Conservation (phyloP, 805 yeast species). For the Kockiozyma suomiensis region DNA sequence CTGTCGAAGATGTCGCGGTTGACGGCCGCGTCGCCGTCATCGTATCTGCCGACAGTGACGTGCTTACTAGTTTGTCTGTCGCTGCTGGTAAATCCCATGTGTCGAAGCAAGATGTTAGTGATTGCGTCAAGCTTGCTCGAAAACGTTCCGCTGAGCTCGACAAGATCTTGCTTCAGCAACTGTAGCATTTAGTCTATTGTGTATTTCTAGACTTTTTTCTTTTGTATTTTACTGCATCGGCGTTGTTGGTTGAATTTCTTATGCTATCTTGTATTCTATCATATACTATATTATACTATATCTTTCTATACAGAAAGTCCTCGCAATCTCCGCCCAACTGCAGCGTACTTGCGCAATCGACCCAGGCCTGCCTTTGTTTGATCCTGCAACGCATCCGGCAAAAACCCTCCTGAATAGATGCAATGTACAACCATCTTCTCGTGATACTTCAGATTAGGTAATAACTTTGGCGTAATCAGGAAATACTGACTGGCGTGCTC, state of each 20-base stretch:
- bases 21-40: conserved; percentile 22
- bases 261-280: neutral
- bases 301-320: conserved; percentile 3
- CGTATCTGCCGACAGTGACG: neutral
- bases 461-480: conserved; percentile 86
- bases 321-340: conserved; percentile 18
- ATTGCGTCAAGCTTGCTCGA: conserved; percentile 23
- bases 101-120: conserved; percentile 6
- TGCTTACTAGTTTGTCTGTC: conserved; percentile 7
- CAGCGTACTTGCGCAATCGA: conserved; percentile 21
- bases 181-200: too few species aligned
- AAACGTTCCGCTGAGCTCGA: conserved; percentile 24
- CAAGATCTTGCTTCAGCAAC: neutral
- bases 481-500: conserved; percentile 76
- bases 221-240: neutral
- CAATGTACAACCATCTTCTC: conserved; percentile 82
- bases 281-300: neutral
- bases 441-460: conserved; percentile 76
- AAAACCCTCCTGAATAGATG: conserved; percentile 58
- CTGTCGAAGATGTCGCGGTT: conserved; percentile 25
- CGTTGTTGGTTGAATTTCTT: neutral
- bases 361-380: conserved; percentile 15
- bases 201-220: too few species aligned
- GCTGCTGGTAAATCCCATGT: conserved; percentile 15
- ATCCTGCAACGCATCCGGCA: conserved; percentile 27